Percentiles rank a stretch among this genome's conserved stretches.
phyloP scores from a whole-genome alignment of 2,329 filamentous ascomycete species.

The Juglanconis sp. region DNA sequence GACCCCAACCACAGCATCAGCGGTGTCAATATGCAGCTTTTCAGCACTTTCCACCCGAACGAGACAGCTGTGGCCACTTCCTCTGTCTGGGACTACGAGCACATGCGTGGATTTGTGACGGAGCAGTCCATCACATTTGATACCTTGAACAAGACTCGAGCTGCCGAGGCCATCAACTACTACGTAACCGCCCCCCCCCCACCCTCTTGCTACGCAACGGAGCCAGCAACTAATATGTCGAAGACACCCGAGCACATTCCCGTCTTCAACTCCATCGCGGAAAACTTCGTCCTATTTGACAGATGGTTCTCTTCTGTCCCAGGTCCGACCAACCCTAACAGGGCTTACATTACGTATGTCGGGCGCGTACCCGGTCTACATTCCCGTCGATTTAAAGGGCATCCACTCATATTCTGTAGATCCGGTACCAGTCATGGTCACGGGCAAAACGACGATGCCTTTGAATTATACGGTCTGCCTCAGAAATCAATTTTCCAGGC shows the following conservation, averaged over 20 bases:
- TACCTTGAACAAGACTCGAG: conserved; percentile 32
- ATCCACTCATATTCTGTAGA: neutral
- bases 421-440: conserved; percentile 30
- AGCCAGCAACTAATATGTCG: neutral
- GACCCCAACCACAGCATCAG: conserved; percentile 41
- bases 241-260: conserved; percentile 35
- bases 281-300: conserved; percentile 43
- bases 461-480: conserved; percentile 26
- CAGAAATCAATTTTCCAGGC: conserved; percentile 39
- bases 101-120: conserved; percentile 39
- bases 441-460: conserved; percentile 27
- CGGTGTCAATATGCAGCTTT: conserved; percentile 38
- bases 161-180: conserved; percentile 41
- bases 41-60: conserved; percentile 18
- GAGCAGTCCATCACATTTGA: conserved; percentile 36
- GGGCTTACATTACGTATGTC: conserved; percentile 24
- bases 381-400: neutral
- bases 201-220: neutral
- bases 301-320: conserved; percentile 32
- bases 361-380: neutral
- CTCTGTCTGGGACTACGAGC: conserved; percentile 19
- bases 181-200: conserved; percentile 22
- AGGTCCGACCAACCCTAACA: conserved; percentile 41
- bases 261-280: conserved; percentile 36
- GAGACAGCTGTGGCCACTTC: conserved; percentile 19